Evolutionary conservation across 1,139 yeast genomes (phyloP).

Genomic region (Yamadazyma aaseri): DNA sequence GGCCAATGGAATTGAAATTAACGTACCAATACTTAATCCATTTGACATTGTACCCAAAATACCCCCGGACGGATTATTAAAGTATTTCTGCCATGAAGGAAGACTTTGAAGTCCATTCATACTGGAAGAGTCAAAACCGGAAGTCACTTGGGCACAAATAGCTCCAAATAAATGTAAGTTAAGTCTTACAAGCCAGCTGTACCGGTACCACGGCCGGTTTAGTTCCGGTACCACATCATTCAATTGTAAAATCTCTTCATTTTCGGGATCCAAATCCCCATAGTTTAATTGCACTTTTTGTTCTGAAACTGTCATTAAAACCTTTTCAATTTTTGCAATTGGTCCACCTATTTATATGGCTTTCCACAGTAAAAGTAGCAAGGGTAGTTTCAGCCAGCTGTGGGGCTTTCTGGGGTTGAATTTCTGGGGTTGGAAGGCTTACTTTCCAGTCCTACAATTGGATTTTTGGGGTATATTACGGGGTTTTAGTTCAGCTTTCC

Average conservation of each 20-base stretch:
- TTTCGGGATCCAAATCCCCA: no score
- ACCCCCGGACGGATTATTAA: conserved; percentile 16
- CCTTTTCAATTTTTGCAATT: no score
- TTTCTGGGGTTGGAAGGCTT: no score
- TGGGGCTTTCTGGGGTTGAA: no score
- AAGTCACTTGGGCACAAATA: conserved; percentile 12
- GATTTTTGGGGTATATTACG: no score
- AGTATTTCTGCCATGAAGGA: conserved; percentile 12
- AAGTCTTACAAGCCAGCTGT: not conserved
- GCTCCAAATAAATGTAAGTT: conserved; percentile 3
- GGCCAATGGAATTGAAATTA: conserved; percentile 24
- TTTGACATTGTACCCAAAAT: conserved; percentile 17
- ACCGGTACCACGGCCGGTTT: not conserved
- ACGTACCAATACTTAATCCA: conserved; percentile 16
- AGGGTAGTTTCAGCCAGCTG: no score
- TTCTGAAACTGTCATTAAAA: no score
- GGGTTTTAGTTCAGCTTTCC: no score
- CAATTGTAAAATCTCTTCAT: not conserved
- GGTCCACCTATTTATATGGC: no score
- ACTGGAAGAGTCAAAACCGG: conserved; percentile 19
- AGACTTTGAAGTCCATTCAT: conserved; percentile 17
- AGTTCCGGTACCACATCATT: conserved; percentile 4
- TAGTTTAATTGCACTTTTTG: no score
- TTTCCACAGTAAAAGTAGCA: no score
- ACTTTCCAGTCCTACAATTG: no score